Conservation (phyloP, 2,329 filamentous ascomycete species). For the Hymenoscyphus fraxineus region DNA sequence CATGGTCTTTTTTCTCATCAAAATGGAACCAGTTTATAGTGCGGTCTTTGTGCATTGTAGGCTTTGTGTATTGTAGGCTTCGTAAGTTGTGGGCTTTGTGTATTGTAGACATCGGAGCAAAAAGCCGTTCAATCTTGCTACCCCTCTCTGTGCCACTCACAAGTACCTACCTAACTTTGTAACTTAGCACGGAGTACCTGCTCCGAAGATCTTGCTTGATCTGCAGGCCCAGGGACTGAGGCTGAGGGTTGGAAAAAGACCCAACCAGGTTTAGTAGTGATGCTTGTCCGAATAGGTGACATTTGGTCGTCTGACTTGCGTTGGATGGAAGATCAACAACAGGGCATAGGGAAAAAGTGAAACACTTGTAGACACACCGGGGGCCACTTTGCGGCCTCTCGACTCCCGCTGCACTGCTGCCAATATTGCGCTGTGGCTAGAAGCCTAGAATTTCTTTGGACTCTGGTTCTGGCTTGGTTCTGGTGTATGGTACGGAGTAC, state of each 20-base stretch:
- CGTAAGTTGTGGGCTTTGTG: neutral
- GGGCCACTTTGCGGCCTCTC: too few species aligned
- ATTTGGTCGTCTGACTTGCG: conserved; percentile 7
- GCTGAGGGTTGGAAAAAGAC: conserved; percentile 7
- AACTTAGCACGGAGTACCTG: neutral
- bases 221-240: conserved; percentile 9
- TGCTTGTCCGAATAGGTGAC: conserved; percentile 6
- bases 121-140: neutral
- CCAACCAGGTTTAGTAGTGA: neutral
- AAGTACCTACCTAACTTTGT: neutral
- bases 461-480: neutral
- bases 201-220: neutral
- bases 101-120: neutral
- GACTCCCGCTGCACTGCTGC: neutral
- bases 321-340: conserved; percentile 6
- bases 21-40: neutral
- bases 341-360: neutral
- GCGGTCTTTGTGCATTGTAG: neutral
- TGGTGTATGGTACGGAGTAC: too few species aligned
- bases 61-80: neutral
- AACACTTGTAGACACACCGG: neutral
- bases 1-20: neutral
- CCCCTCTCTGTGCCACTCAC: neutral
- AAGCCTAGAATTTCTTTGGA: neutral
- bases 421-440: neutral